These are phyloP conservation scores for Agastache rugosa DNA, from an alignment of 257 asterid species.

Conservation along the genomic window DNA sequence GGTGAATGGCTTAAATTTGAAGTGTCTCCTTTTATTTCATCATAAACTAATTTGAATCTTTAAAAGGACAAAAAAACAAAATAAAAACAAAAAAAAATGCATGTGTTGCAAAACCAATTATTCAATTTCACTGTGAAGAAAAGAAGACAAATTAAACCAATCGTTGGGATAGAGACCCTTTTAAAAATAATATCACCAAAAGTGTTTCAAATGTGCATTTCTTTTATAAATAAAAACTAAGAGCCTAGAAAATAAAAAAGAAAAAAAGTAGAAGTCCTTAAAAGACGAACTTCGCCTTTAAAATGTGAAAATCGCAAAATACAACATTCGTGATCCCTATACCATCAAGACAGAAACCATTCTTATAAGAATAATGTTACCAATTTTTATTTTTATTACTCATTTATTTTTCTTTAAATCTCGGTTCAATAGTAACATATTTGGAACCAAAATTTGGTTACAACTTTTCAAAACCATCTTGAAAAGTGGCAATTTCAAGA, in stretches of 20 bases:
- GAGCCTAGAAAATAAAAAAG: not conserved
- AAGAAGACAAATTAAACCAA: slow-evolving; percentile 33
- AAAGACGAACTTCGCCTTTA: slow-evolving; percentile 5
- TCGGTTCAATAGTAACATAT: not conserved
- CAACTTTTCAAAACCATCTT: not conserved
- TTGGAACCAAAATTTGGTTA: not conserved
- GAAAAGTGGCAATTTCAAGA: slow-evolving; percentile 42
- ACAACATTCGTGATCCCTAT: slow-evolving; percentile 1
- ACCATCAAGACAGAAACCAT: not conserved
- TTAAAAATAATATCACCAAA: not conserved
- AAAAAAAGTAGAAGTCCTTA: not conserved
- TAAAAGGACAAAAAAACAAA: not conserved
- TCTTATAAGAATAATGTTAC: not conserved
- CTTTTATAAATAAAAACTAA: not conserved
- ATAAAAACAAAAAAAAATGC: not conserved
- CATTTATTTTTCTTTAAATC: not conserved
- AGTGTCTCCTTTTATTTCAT: not conserved
- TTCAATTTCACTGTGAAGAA: slow-evolving; percentile 8
- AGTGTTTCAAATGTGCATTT: slow-evolving; percentile 22
- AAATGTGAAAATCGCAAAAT: not conserved
- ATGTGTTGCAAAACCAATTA: slow-evolving; percentile 1
- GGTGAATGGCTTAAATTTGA: not conserved
- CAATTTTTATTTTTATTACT: too few relatives aligned
- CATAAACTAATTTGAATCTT: not conserved
- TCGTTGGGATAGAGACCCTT: slow-evolving; percentile 44